Conservation (phyloP, 306 rosid species). For the Vigna hirtella region DNA sequence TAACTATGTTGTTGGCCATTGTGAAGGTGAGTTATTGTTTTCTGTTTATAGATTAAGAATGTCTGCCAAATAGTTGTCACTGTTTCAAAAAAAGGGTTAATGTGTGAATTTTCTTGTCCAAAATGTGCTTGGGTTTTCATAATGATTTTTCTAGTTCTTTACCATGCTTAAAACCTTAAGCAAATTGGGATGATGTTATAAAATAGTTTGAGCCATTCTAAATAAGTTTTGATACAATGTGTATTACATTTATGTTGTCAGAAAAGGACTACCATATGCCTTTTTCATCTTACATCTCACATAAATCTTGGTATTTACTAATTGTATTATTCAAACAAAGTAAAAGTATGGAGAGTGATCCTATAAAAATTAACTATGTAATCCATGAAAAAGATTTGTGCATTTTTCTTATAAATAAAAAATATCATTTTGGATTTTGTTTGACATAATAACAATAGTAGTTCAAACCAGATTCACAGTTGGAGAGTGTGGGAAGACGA, state of each 20-base stretch:
- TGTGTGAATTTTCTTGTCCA: too few species aligned
- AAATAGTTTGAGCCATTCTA: not conserved
- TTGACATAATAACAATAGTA: constrained; percentile 45
- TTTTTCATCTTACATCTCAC: too few species aligned
- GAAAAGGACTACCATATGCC: not conserved
- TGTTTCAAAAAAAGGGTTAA: too few species aligned
- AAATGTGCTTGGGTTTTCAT: too few species aligned
- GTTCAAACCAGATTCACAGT: constrained; percentile 80
- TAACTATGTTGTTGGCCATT: constrained; percentile 93
- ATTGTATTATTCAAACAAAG: not conserved
- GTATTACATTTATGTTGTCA: not conserved
- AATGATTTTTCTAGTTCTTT: too few species aligned
- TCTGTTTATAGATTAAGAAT: not conserved
- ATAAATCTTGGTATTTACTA: too few species aligned
- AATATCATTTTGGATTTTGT: constrained; percentile 35
- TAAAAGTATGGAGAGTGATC: not conserved
- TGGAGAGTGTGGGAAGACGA: constrained; percentile 98
- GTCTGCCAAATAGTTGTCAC: constrained; percentile 4
- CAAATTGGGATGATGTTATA: not conserved
- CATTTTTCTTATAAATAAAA: not conserved
- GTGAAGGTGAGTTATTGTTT: constrained; percentile 73
- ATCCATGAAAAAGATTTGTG: not conserved
- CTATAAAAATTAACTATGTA: not conserved
- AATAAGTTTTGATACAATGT: not conserved
- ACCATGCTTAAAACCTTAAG: too few species aligned